Conservation (phyloP, 768 basidiomycete species). For the Boletus subcaerulescens region DNA sequence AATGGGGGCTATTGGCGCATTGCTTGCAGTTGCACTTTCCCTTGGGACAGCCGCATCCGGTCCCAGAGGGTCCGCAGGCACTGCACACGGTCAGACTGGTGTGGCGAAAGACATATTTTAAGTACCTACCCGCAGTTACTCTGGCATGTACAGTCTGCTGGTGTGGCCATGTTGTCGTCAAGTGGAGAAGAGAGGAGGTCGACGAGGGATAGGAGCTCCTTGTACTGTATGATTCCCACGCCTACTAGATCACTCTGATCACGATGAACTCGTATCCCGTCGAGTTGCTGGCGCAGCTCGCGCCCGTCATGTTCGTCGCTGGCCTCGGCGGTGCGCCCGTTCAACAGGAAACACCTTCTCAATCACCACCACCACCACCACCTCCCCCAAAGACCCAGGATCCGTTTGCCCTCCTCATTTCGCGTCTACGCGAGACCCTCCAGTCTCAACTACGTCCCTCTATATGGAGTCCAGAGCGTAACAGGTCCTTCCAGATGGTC, state of each 20-base stretch:
- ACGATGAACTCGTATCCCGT: constrained; percentile 90
- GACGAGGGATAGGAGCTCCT: not conserved
- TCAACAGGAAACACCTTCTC: not conserved
- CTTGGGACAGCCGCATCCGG: constrained; percentile 31
- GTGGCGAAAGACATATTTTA: too few relatives aligned
- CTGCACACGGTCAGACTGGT: constrained; percentile 11
- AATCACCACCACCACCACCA: constrained; percentile 17
- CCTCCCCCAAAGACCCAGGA: constrained; percentile 44
- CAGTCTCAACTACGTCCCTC: constrained; percentile 58
- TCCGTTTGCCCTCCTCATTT: constrained; percentile 55
- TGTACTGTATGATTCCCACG: not conserved
- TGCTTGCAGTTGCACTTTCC: constrained; percentile 29
- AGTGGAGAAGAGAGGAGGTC: not conserved
- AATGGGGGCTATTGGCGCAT: constrained; percentile 30
- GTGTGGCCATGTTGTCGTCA: constrained; percentile 17
- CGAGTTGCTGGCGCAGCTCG: constrained; percentile 84
- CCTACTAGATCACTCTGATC: not conserved
- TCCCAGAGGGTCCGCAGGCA: constrained; percentile 30
- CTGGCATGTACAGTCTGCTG: constrained; percentile 27
- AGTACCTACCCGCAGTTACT: constrained; percentile 26
- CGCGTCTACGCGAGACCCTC: constrained; percentile 68
- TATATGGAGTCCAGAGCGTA: constrained; percentile 71
- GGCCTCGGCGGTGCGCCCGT: constrained; percentile 45
- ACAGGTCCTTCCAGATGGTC: constrained; percentile 75
- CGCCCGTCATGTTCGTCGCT: constrained; percentile 93